Percentiles rank a stretch among this genome's conserved stretches.
These are phyloP conservation scores for Cicer judaicum DNA, from an alignment of 306 rosid species.

Conservation along the genomic window DNA sequence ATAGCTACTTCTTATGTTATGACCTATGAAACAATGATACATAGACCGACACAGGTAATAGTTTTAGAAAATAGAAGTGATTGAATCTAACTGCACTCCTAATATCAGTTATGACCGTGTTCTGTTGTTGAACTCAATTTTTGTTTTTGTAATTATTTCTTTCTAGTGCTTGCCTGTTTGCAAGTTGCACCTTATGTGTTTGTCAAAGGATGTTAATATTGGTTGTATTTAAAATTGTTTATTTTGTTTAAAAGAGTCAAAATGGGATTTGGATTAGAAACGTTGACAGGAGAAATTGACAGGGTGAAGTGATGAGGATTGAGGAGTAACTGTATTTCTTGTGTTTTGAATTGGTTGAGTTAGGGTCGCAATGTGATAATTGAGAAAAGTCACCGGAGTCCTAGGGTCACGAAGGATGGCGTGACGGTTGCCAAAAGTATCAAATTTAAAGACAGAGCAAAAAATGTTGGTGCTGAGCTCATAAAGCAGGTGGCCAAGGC, in stretches of 20 bases:
- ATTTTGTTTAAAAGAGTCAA: neutral
- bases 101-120: neutral
- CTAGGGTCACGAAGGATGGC: slow-evolving; percentile 89
- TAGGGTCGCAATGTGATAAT: slow-evolving; percentile 96
- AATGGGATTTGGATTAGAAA: slow-evolving; percentile 7
- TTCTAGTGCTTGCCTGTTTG: neutral
- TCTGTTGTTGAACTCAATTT: slow-evolving; percentile 5
- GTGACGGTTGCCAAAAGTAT: slow-evolving; percentile 93
- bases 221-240: slow-evolving; percentile 1
- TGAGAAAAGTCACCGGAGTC: slow-evolving; percentile 61
- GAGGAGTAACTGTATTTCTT: neutral
- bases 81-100: neutral
- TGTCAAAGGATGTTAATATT: neutral
- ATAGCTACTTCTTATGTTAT: neutral
- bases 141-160: neutral
- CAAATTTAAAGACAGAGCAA: slow-evolving; percentile 67
- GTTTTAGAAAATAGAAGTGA: neutral
- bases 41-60: no score
- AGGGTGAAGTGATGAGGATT: neutral
- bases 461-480: slow-evolving; percentile 84
- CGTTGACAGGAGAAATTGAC: neutral
- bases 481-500: slow-evolving; percentile 95
- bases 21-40: neutral
- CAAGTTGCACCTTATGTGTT: slow-evolving; percentile 10
- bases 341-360: slow-evolving; percentile 43